phyloP scores from a whole-genome alignment of 331 rosid species.

The Quercus tomentella region DNA sequence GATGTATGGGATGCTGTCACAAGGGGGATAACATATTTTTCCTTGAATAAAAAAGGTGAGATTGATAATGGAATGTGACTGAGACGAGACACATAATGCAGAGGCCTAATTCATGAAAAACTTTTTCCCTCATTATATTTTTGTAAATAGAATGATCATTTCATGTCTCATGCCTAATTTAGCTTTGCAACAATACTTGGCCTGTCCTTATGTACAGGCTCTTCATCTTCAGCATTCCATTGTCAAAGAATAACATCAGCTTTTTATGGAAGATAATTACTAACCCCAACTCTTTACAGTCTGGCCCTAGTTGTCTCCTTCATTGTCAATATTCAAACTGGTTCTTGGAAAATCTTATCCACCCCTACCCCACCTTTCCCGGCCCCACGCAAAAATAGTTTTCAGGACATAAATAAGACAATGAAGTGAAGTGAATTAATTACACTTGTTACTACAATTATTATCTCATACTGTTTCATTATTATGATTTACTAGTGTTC shows the following conservation, averaged over 20 bases:
- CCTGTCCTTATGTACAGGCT: constrained; percentile 8
- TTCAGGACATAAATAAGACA: not conserved
- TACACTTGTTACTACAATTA: not conserved
- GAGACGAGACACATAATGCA: constrained; percentile 21
- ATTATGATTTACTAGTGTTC: not conserved
- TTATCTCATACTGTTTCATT: not conserved
- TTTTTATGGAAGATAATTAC: not conserved
- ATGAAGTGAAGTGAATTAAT: not conserved
- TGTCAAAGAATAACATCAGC: not conserved
- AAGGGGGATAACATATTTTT: constrained; percentile 14
- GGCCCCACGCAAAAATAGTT: not conserved
- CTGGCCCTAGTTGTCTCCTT: not conserved
- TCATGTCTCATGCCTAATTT: constrained; percentile 23
- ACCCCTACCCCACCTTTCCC: not conserved
- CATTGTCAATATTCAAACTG: not conserved
- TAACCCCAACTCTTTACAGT: not conserved
- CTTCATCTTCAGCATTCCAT: not conserved
- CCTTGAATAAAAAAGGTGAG: constrained; percentile 20
- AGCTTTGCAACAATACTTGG: constrained; percentile 25
- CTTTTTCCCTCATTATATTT: constrained; percentile 2
- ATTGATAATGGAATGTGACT: constrained; percentile 21
- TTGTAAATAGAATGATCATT: constrained; percentile 8
- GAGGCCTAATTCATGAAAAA: constrained; percentile 23
- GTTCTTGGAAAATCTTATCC: not conserved
- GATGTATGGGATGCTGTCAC: not conserved